phyloP scores from a whole-genome alignment of 202 grass and related monocot species.

The Bolboschoenoplectus hybrid region DNA sequence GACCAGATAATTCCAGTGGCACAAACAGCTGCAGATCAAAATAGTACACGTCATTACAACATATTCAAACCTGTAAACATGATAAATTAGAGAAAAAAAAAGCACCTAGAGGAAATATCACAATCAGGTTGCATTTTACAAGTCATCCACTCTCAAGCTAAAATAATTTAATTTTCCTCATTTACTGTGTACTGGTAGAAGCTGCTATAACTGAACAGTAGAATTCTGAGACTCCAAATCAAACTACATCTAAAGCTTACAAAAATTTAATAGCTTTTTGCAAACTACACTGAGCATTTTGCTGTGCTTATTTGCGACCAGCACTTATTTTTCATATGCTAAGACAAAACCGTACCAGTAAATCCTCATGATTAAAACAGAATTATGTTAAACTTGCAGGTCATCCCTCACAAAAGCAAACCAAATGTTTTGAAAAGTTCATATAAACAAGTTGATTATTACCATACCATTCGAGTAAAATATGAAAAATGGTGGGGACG shows the following conservation, averaged over 20 bases:
- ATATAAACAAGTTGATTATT: neutral
- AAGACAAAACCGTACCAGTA: neutral
- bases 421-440: neutral
- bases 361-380: neutral
- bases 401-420: neutral
- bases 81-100: neutral
- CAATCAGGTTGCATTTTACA: conserved; percentile 23
- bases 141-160: conserved; percentile 5
- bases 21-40: conserved; percentile 57
- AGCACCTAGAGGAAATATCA: neutral
- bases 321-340: neutral
- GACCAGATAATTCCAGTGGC: conserved; percentile 82
- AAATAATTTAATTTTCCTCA: conserved; percentile 3
- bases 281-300: neutral
- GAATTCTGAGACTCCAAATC: neutral
- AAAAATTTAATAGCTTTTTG: neutral
- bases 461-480: neutral
- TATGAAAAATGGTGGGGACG: neutral
- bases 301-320: neutral
- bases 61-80: neutral
- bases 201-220: neutral
- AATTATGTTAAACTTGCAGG: neutral
- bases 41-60: neutral
- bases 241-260: neutral
- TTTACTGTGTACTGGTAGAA: neutral